A percentile compares a stretch with the other conserved stretches of the same genome.
Conservation (phyloP, 495 filamentous ascomycete species). For the Podospora tetraspora region DNA sequence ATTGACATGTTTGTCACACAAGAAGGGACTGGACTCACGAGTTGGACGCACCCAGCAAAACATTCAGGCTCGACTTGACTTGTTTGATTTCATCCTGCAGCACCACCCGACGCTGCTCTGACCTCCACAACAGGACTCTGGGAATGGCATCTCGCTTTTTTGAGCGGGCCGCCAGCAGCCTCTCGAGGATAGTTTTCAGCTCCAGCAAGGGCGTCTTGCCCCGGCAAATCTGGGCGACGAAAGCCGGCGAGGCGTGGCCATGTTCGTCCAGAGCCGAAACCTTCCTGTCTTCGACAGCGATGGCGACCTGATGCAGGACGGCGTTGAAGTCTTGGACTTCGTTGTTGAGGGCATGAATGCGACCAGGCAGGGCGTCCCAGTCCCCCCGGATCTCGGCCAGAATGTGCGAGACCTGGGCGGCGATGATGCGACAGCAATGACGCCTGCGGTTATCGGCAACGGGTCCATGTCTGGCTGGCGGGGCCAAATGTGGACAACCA, state of each 20-base stretch:
- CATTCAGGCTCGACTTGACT: neutral
- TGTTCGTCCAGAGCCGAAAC: neutral
- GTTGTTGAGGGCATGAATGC: neutral
- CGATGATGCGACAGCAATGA: neutral
- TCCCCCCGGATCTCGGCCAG: neutral
- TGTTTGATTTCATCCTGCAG: neutral
- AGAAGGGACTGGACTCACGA: neutral
- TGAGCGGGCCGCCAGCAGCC: neutral
- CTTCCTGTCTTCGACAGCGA: neutral
- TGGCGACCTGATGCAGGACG: neutral
- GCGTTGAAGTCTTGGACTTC: neutral
- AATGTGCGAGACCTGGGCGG: neutral
- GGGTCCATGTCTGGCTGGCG: neutral
- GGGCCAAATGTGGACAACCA: neutral
- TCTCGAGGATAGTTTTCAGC: neutral
- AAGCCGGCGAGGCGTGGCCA: neutral
- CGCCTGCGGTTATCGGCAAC: neutral
- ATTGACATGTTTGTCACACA: neutral
- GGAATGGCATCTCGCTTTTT: conserved; percentile 6
- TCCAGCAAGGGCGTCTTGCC: conserved; percentile 6
- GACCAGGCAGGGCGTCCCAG: neutral
- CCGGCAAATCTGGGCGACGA: neutral
- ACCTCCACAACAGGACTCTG: neutral
- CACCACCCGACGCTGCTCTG: neutral
- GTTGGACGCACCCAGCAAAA: neutral